A percentile compares a stretch with the other conserved stretches of the same genome.
These are phyloP conservation scores for Pseudotulostoma volvatum DNA, from an alignment of 495 filamentous ascomycete species.

Conservation along the genomic window DNA sequence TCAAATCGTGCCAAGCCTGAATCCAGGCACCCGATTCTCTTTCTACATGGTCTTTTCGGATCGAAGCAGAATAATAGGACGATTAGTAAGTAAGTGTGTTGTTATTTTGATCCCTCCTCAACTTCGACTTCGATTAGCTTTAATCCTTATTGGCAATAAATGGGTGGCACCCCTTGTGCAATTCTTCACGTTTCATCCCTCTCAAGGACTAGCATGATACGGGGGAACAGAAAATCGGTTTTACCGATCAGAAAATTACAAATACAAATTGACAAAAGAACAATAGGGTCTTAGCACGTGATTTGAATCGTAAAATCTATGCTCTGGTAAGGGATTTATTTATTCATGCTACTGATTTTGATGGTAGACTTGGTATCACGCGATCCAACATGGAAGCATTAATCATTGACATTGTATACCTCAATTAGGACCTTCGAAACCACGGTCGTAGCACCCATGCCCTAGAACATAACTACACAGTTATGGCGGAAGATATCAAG, in stretches of 20 bases:
- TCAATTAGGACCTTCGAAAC: constrained; percentile 75
- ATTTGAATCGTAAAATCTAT: constrained; percentile 68
- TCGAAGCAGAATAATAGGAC: constrained; percentile 91
- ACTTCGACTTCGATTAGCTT: too few species aligned
- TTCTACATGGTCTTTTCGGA: constrained; percentile 90
- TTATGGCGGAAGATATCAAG: constrained; percentile 76
- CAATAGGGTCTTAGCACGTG: constrained; percentile 58
- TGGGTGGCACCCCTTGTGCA: too few species aligned
- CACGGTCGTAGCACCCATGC: constrained; percentile 82
- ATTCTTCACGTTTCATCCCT: background rate
- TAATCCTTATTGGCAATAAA: too few species aligned
- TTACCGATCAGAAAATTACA: too few species aligned
- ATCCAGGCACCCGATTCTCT: constrained; percentile 59
- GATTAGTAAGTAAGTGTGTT: constrained; percentile 77
- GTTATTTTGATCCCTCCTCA: too few species aligned
- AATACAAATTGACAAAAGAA: background rate
- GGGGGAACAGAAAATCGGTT: too few species aligned
- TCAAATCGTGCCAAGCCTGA: too few species aligned
- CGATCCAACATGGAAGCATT: too few species aligned
- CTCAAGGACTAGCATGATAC: background rate
- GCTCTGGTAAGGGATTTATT: constrained; percentile 47
- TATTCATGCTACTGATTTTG: background rate
- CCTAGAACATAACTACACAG: constrained; percentile 59
- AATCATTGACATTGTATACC: too few species aligned
- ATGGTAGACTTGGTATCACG: background rate